These are phyloP conservation scores for Juncus inflexus DNA, from an alignment of 176 grass and related monocot species.

Conservation along the genomic window DNA sequence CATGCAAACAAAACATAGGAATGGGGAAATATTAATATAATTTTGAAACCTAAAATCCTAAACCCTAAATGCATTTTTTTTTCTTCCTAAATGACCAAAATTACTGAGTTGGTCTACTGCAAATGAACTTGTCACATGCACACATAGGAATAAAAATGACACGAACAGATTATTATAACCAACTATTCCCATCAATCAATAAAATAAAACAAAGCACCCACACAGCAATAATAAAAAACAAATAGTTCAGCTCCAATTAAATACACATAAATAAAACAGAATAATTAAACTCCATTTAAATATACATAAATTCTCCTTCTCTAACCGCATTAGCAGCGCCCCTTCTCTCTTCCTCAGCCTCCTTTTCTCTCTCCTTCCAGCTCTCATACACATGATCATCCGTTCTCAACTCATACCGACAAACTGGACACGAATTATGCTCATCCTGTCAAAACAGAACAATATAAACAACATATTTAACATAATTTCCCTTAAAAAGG, in stretches of 20 bases:
- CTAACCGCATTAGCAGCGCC: constrained; percentile 83
- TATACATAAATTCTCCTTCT: constrained; percentile 91
- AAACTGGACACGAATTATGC: constrained; percentile 86
- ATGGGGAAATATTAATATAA: too few relatives aligned
- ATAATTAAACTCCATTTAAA: constrained; percentile 31
- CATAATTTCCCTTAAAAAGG: background rate
- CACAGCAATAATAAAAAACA: too few relatives aligned
- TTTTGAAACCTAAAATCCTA: too few relatives aligned
- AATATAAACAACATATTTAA: background rate
- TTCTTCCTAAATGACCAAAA: too few relatives aligned
- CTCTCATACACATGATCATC: constrained; percentile 92
- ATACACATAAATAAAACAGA: background rate
- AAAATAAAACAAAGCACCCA: too few relatives aligned
- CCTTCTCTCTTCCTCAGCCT: constrained; percentile 88
- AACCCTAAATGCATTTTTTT: too few relatives aligned
- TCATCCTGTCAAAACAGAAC: constrained; percentile 51
- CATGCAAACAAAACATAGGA: too few relatives aligned
- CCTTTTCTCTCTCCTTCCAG: constrained; percentile 73
- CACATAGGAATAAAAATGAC: too few relatives aligned
- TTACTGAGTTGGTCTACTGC: too few relatives aligned
- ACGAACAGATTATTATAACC: too few relatives aligned
- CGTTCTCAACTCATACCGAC: constrained; percentile 66
- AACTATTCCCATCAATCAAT: too few relatives aligned
- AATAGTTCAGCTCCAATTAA: background rate
- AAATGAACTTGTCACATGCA: too few relatives aligned